Percentiles rank a stretch among this genome's conserved stretches.
Evolutionary conservation across 1,284 basidiomycete species (phyloP).

Genomic region (Xerocomus cyaneibrunnescens): DNA sequence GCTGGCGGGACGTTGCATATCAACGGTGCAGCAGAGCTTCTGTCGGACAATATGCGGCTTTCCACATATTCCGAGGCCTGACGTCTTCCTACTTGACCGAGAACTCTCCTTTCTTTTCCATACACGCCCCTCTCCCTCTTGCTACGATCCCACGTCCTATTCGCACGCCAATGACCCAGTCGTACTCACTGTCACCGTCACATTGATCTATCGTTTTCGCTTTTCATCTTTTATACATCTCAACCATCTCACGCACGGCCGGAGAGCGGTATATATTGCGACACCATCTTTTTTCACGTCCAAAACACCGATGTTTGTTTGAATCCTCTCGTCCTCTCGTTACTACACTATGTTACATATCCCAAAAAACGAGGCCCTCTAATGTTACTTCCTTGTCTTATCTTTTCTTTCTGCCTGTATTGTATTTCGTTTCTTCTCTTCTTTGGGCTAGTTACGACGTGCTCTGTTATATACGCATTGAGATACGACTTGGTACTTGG

Average conservation of each 20-base stretch:
- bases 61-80: conserved; percentile 32
- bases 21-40: conserved; percentile 37
- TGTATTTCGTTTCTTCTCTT: background rate
- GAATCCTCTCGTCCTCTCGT: background rate
- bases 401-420: background rate
- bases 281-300: background rate
- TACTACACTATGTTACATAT: conserved; percentile 1
- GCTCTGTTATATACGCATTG: conserved; percentile 3
- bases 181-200: background rate
- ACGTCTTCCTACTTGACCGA: background rate
- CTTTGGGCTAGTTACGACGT: background rate
- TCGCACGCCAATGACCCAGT: too few species aligned
- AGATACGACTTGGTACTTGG: background rate
- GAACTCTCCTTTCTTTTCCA: background rate
- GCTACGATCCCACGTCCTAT: background rate
- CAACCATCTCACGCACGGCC: conserved; percentile 1
- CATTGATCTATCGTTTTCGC: conserved; percentile 4
- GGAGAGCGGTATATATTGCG: conserved; percentile 15
- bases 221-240: conserved; percentile 12
- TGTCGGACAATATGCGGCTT: conserved; percentile 46
- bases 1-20: conserved; percentile 72
- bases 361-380: background rate
- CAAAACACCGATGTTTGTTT: background rate
- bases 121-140: too few species aligned
- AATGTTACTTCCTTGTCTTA: background rate